A percentile compares a stretch with the other conserved stretches of the same genome.
phyloP scores from a whole-genome alignment of 2,329 filamentous ascomycete species.

The Parastagonospora nodorum region DNA sequence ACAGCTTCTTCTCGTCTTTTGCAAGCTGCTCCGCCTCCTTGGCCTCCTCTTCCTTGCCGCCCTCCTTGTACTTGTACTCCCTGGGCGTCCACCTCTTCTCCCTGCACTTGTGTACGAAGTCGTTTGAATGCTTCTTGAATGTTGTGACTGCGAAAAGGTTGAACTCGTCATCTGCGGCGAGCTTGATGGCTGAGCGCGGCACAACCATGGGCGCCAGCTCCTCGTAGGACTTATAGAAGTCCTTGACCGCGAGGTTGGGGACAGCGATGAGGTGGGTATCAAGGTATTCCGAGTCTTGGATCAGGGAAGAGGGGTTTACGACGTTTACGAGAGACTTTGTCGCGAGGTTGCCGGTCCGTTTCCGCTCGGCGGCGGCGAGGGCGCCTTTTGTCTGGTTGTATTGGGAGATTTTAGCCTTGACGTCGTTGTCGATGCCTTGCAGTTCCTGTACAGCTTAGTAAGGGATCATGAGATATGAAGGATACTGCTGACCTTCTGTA shows the following conservation, averaged over 20 bases:
- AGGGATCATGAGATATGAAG: not conserved
- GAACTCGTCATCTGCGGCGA: slow-evolving; percentile 89
- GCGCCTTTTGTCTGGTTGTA: slow-evolving; percentile 91
- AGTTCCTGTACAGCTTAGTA: slow-evolving; percentile 68
- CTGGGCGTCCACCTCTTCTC: slow-evolving; percentile 94
- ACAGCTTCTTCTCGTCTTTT: slow-evolving; percentile 87
- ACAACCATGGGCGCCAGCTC: slow-evolving; percentile 90
- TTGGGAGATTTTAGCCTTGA: slow-evolving; percentile 91
- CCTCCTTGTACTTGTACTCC: slow-evolving; percentile 91
- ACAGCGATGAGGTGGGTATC: slow-evolving; percentile 94
- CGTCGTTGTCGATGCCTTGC: slow-evolving; percentile 89
- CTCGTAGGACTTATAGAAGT: slow-evolving; percentile 89
- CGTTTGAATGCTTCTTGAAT: slow-evolving; percentile 87
- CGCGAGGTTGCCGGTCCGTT: slow-evolving; percentile 90
- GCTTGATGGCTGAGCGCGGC: slow-evolving; percentile 78
- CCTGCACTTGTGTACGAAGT: slow-evolving; percentile 90
- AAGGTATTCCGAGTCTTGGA: slow-evolving; percentile 93
- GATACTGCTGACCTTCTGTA: slow-evolving; percentile 73
- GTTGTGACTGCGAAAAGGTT: slow-evolving; percentile 84
- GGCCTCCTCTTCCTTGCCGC: slow-evolving; percentile 85
- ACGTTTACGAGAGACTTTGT: slow-evolving; percentile 93
- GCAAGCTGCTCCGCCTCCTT: slow-evolving; percentile 81
- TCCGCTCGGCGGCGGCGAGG: slow-evolving; percentile 79
- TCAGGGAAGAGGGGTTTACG: slow-evolving; percentile 72
- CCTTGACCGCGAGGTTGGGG: slow-evolving; percentile 77